Evolutionary conservation across 257 asterid genomes (phyloP).

Genomic region (Solanum virginianum): DNA sequence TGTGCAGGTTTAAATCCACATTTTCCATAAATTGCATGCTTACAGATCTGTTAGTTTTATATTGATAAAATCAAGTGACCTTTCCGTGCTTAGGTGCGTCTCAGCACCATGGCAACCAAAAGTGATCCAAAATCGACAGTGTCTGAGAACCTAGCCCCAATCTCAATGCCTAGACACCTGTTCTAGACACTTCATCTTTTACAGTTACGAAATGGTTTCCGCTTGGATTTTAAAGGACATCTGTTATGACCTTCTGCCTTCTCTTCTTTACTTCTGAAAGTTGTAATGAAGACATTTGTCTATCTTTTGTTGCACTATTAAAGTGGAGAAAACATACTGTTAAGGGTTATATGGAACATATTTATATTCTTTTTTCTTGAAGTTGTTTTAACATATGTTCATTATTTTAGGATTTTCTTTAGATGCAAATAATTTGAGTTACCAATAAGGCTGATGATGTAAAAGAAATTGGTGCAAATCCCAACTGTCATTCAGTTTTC

Average conservation of each 20-base stretch:
- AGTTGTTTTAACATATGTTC: background rate
- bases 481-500: background rate
- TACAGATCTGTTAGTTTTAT: background rate
- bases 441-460: background rate
- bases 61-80: background rate
- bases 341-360: no score
- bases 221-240: background rate
- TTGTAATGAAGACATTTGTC: background rate
- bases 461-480: background rate
- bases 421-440: background rate
- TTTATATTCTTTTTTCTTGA: no score
- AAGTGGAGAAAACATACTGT: background rate
- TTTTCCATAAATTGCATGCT: background rate
- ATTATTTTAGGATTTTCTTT: background rate
- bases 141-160: background rate
- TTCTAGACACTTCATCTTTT: background rate
- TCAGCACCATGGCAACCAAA: background rate
- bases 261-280: background rate
- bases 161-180: background rate
- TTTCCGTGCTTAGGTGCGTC: background rate
- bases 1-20: background rate
- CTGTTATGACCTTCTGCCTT: background rate
- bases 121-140: background rate
- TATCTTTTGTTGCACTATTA: background rate
- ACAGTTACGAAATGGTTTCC: no score